Evolutionary conservation across 352 stramenopile species (phyloP), one percentile per base, ranked within the genome.

Genomic region (Phytophthora megakarya): DNA sequence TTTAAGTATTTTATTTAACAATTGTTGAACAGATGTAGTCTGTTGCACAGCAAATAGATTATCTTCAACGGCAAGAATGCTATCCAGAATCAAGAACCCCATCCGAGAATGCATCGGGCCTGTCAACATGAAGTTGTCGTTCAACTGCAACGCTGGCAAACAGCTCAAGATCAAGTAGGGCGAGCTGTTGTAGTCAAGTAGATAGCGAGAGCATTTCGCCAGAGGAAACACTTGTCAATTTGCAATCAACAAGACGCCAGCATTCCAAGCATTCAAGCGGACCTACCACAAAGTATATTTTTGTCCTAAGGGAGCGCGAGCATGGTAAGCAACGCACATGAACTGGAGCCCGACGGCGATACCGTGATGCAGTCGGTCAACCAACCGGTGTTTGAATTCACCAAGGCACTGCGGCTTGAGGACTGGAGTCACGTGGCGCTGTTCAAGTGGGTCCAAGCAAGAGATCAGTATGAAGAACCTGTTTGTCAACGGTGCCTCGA

Each of bases 241-340:
- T 32, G 26, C 26, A 32, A 9, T 9, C 26, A 32, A 32, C 9
- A 32, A 9, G 5, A 32, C 26, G 9, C 5, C 26, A 32, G 26
- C 26, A 9, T 32, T 32, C 26, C 26, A 32, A 32, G 26, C 26
- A n/a, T n/a, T n/a, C 9, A n/a, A n/a, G n/a, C 26, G 26, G 26
- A 32, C 5, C 26, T 32, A 32, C 26, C 26, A 9, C 26, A 32
- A 90, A 53, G 81, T 93, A 76, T 45, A 45, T 19, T 45, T 45
- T 45, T 26, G 39, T 45, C 39, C 39, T 16, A 45, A 18, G 39
- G n/a, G 39, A 45, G n/a, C 8, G 39, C 19, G 6, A 45, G n/a
- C 3, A 45, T 45, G 39, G 39, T 18, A 26, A 45, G n/a, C 3
- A 25, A 16, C 18, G 13, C 16, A 4, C 18, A 23, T 1, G 3